Evolutionary conservation across 2,329 filamentous ascomycete species (phyloP), one percentile per base, ranked within the genome.

Genomic region (Balansia obtecta): DNA sequence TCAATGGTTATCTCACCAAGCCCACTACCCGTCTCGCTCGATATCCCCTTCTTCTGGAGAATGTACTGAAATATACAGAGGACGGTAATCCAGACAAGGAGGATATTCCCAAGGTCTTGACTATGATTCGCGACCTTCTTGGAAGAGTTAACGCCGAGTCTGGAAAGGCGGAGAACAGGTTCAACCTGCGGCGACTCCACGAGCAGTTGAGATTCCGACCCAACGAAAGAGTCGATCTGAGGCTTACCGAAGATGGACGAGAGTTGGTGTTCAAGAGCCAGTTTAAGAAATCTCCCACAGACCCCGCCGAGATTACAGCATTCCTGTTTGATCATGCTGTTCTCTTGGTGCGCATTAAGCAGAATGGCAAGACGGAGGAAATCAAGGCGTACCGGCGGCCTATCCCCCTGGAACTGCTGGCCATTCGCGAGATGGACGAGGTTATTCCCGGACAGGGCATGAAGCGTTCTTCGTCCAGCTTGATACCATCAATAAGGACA

Each of bases 301-400:
- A 96, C 63, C 85, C 82, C 45, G 81, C 85, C 1, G 91, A 97
- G 60, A 91, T 98, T 43, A 93, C 89, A 18, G 90, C 88, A 15
- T 98, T 94, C 71, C 76, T 98, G 22, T 96, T 98, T 63, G 93
- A 98, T 61, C 93, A 98, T 65, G 91, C 93, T 3, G 85, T 98
- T 48, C 75, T 98, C 37, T 76, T 98, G 40, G 93, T 96, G 56
- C 80, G 90, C 48, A 84, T 90, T 56, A 98, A 97, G 71, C 84
- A 85, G 53, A 86, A 86, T 52, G 95, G 93, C 65, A 97, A 97
- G 71, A 80, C 80, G 42, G 93, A 98, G 65, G 91, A 97, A 63
- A 84, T 94, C 54, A 93, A 94, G 64, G 93, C 95, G 0, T 97
- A 97, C 68, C 82, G 89, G 60, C 88, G 82, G 55, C 93, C 93